Evolutionary conservation across 2,329 filamentous ascomycete genomes (phyloP).

Genomic region (Xylariales sp.): DNA sequence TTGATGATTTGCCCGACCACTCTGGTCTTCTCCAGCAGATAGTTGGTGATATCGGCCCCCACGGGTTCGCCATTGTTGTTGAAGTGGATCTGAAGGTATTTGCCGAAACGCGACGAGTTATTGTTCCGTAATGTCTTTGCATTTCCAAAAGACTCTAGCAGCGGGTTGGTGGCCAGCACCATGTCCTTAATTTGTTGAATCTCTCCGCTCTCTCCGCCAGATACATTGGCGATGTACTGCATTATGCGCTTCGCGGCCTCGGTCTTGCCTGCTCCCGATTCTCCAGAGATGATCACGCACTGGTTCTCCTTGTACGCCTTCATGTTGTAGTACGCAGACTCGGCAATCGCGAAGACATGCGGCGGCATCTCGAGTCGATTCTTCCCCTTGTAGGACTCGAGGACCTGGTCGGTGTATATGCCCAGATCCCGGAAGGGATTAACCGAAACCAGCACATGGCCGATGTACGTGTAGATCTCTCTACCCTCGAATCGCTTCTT

Average conservation of each 20-base stretch:
- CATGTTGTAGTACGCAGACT: conserved; percentile 98
- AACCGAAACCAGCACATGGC: conserved; percentile 97
- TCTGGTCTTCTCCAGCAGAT: conserved; percentile 89
- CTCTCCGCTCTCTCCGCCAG: conserved; percentile 75
- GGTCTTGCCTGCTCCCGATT: conserved; percentile 97
- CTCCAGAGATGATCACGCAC: conserved; percentile 98
- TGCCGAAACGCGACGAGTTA: conserved; percentile 97
- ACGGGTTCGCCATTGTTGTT: conserved; percentile 87
- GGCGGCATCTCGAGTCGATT: conserved; percentile 93
- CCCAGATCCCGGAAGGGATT: conserved; percentile 97
- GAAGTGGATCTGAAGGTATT: conserved; percentile 97
- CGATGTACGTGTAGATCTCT: conserved; percentile 99
- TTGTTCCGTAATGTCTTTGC: conserved; percentile 98
- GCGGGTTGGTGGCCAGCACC: conserved; percentile 95
- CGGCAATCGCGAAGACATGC: conserved; percentile 92
- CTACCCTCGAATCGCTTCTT: conserved; percentile 96
- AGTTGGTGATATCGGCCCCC: conserved; percentile 97
- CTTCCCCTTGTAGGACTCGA: conserved; percentile 93
- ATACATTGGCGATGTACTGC: conserved; percentile 99
- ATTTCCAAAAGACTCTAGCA: conserved; percentile 97
- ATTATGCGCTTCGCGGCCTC: conserved; percentile 98
- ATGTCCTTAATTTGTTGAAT: conserved; percentile 99
- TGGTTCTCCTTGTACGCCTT: conserved; percentile 99
- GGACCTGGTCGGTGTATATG: conserved; percentile 92
- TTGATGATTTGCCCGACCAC: conserved; percentile 93